Conservation (phyloP, 2,329 filamentous ascomycete species). For the Cladosporium sp. region DNA sequence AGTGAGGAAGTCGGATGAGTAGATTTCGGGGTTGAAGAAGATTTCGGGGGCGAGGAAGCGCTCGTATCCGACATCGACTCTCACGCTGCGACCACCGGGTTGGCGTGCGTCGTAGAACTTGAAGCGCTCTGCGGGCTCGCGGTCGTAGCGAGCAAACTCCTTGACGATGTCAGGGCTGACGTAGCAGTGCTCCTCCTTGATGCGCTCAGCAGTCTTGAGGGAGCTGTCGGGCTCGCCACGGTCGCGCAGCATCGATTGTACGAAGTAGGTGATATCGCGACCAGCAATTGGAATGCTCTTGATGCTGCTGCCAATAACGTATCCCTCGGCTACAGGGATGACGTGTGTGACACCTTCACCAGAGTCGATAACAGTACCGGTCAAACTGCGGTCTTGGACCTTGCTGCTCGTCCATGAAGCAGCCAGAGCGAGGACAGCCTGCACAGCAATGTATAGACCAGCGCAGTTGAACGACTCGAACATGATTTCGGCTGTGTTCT, state of each 20-base stretch:
- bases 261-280: constrained; percentile 97
- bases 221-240: constrained; percentile 95
- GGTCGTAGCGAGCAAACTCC: constrained; percentile 92
- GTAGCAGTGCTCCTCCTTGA: constrained; percentile 99
- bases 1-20: constrained; percentile 96
- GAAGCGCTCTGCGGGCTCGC: constrained; percentile 79
- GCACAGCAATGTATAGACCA: constrained; percentile 96
- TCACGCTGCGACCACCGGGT: constrained; percentile 77
- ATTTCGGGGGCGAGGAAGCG: constrained; percentile 97
- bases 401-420: constrained; percentile 99
- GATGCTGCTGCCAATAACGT: constrained; percentile 98
- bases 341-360: constrained; percentile 99
- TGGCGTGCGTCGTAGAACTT: constrained; percentile 83
- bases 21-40: constrained; percentile 99
- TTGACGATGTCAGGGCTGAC: constrained; percentile 98
- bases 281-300: constrained; percentile 98
- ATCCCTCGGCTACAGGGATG: constrained; percentile 96
- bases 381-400: constrained; percentile 91
- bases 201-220: constrained; percentile 93
- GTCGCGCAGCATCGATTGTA: constrained; percentile 92
- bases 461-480: constrained; percentile 99
- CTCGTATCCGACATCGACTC: constrained; percentile 94
- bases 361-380: constrained; percentile 96
- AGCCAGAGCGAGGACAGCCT: constrained; percentile 91
- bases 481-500: constrained; percentile 99